Percentiles rank a stretch among this genome's conserved stretches.
These are phyloP conservation scores for Penicillium brevicompactum DNA, from an alignment of 2,329 filamentous ascomycete genomes.

Conservation along the genomic window DNA sequence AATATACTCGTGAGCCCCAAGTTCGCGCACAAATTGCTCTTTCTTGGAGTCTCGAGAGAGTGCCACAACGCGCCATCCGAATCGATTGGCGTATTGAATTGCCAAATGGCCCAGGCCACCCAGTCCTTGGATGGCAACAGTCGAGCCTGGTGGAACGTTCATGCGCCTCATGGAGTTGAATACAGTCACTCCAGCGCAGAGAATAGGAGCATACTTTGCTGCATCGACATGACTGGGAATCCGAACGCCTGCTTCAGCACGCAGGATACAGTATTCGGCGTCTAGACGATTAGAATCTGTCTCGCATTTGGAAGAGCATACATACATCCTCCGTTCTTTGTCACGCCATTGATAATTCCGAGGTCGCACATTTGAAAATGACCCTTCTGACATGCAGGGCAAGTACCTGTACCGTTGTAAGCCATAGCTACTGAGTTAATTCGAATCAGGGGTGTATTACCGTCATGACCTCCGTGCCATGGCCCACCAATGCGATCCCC, in stretches of 20 bases:
- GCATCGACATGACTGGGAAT: slow-evolving; percentile 52
- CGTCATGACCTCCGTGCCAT: slow-evolving; percentile 65
- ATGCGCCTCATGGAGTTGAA: slow-evolving; percentile 53
- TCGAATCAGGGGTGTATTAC: slow-evolving; percentile 7
- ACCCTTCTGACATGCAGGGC: slow-evolving; percentile 64
- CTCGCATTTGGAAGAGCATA: background rate
- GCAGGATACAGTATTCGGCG: slow-evolving; percentile 42
- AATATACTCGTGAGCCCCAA: slow-evolving; percentile 32
- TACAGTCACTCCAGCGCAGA: slow-evolving; percentile 56
- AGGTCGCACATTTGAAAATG: slow-evolving; percentile 71
- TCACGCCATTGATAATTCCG: slow-evolving; percentile 65
- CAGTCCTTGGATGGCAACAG: slow-evolving; percentile 56
- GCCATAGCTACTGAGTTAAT: background rate
- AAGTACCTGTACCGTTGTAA: slow-evolving; percentile 51
- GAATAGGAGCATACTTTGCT: slow-evolving; percentile 49
- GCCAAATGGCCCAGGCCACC: slow-evolving; percentile 57
- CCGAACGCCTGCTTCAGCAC: slow-evolving; percentile 44
- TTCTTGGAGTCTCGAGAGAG: slow-evolving; percentile 22
- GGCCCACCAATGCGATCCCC: slow-evolving; percentile 69
- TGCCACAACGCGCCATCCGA: slow-evolving; percentile 52
- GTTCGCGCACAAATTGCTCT: slow-evolving; percentile 34
- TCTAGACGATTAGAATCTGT: slow-evolving; percentile 16
- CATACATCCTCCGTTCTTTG: slow-evolving; percentile 65
- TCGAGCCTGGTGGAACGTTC: slow-evolving; percentile 48
- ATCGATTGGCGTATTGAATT: slow-evolving; percentile 54